A percentile compares a stretch with the other conserved stretches of the same genome.
Evolutionary conservation across 2,329 filamentous ascomycete species (phyloP).

Genomic region (Fusarium goolgardi): DNA sequence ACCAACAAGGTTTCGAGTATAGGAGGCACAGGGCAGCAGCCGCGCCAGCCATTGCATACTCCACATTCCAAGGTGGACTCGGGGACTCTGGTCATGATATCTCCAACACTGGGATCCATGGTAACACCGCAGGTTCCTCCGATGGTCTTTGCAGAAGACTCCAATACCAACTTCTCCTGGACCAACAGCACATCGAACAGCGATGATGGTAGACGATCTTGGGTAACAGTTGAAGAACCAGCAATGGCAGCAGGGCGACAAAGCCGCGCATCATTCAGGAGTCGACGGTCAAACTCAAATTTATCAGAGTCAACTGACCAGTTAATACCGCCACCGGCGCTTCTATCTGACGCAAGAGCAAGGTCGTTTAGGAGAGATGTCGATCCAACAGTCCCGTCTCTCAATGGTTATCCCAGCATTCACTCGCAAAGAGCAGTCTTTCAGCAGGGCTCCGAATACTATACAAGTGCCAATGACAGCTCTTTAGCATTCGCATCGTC

Average conservation of each 20-base stretch:
- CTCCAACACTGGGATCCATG: constrained; percentile 45
- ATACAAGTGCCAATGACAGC: constrained; percentile 51
- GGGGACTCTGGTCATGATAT: constrained; percentile 41
- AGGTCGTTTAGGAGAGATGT: constrained; percentile 47
- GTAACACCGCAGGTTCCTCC: constrained; percentile 44
- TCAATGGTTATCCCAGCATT: constrained; percentile 45
- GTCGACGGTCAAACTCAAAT: constrained; percentile 45
- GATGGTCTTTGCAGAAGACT: constrained; percentile 43
- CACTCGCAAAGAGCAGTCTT: constrained; percentile 36
- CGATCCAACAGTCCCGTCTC: constrained; percentile 47
- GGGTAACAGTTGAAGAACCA: constrained; percentile 52
- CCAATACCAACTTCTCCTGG: constrained; percentile 35
- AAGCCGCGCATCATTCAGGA: constrained; percentile 45
- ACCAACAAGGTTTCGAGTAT: constrained; percentile 29
- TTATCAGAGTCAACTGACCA: constrained; percentile 50
- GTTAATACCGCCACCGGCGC: constrained; percentile 48
- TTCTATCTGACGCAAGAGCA: constrained; percentile 43
- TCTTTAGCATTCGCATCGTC: constrained; percentile 51
- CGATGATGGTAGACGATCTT: constrained; percentile 49
- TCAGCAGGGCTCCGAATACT: constrained; percentile 41
- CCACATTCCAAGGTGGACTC: constrained; percentile 45
- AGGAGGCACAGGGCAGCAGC: constrained; percentile 15
- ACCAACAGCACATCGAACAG: constrained; percentile 39
- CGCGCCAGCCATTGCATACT: constrained; percentile 31
- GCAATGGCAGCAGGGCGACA: constrained; percentile 38